Evolutionary conservation across 2,329 filamentous ascomycete genomes (phyloP).

Genomic region (Colletotrichum caudatum): DNA sequence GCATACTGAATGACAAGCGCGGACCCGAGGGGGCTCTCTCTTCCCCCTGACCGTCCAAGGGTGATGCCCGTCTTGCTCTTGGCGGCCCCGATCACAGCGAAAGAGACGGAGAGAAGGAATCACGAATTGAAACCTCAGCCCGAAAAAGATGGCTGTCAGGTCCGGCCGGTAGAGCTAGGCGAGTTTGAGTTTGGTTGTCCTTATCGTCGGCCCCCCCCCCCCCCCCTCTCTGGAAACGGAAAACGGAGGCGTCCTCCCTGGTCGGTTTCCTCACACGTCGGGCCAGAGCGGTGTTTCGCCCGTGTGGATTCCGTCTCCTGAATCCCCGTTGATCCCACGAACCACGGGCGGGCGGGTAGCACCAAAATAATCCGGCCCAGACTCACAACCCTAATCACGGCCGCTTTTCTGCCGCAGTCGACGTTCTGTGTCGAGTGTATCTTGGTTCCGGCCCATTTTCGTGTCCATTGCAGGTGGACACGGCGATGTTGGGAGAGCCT

Average conservation of each 20-base stretch:
- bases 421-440: conserved; percentile 19
- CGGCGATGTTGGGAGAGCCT: no score
- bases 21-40: not conserved
- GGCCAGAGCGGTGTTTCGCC: conserved; percentile 38
- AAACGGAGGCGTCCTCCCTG: conserved; percentile 3
- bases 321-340: conserved; percentile 2
- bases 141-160: no score
- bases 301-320: conserved; percentile 34
- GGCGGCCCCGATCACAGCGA: not conserved
- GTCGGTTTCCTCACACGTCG: conserved; percentile 31
- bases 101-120: not conserved
- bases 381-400: not conserved
- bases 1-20: not conserved
- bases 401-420: conserved; percentile 24
- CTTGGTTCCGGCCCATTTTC: conserved; percentile 30
- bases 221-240: not conserved
- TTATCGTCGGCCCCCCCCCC: conserved; percentile 4
- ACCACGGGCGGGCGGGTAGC: not conserved
- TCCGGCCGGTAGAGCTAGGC: no score
- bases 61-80: not conserved
- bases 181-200: not conserved
- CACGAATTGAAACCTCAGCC: no score
- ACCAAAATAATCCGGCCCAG: conserved; percentile 12
- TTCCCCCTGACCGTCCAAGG: not conserved
- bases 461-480: conserved; percentile 34